A percentile compares a stretch with the other conserved stretches of the same genome.
Evolutionary conservation across 2,329 filamentous ascomycete genomes (phyloP).

Genomic region (Microsporum canis): DNA sequence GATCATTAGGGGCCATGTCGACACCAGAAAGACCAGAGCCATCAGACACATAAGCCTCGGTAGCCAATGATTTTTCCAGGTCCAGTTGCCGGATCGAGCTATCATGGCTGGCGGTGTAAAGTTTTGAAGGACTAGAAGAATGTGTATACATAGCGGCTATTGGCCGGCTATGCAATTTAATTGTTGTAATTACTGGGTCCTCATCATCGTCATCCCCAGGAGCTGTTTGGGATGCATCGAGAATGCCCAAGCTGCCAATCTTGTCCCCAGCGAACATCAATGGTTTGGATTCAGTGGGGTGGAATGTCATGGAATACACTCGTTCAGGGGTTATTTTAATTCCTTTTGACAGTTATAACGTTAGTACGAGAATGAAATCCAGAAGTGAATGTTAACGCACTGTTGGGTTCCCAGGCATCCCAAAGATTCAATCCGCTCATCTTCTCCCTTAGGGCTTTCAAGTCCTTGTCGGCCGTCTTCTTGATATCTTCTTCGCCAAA

Average conservation of each 20-base stretch:
- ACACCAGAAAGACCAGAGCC: slow-evolving; percentile 76
- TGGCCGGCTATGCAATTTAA: slow-evolving; percentile 81
- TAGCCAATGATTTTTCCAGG: slow-evolving; percentile 63
- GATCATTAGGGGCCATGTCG: slow-evolving; percentile 60
- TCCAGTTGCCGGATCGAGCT: slow-evolving; percentile 83
- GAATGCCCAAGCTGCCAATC: slow-evolving; percentile 76
- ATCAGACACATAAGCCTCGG: slow-evolving; percentile 71
- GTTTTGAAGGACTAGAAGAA: slow-evolving; percentile 56
- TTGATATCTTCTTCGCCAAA: slow-evolving; percentile 77
- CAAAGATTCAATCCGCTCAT: slow-evolving; percentile 72
- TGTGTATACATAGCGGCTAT: slow-evolving; percentile 77
- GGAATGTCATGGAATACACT: slow-evolving; percentile 77
- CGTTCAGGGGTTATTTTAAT: slow-evolving; percentile 87
- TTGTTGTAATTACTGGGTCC: slow-evolving; percentile 71
- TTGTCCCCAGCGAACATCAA: slow-evolving; percentile 92
- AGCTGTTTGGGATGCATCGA: slow-evolving; percentile 68
- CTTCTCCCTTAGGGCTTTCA: slow-evolving; percentile 60
- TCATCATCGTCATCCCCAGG: slow-evolving; percentile 52
- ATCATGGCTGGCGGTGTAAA: slow-evolving; percentile 86
- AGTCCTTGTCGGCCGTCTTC: slow-evolving; percentile 62
- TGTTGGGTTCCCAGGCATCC: slow-evolving; percentile 69
- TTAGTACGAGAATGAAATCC: slow-evolving; percentile 4
- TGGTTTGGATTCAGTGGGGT: slow-evolving; percentile 74
- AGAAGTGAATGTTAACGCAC: slow-evolving; percentile 36
- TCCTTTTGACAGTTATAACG: slow-evolving; percentile 38